A percentile compares a stretch with the other conserved stretches of the same genome.
Evolutionary conservation across 352 stramenopile genomes (phyloP).

Genomic region (Pythium scleroteichum): DNA sequence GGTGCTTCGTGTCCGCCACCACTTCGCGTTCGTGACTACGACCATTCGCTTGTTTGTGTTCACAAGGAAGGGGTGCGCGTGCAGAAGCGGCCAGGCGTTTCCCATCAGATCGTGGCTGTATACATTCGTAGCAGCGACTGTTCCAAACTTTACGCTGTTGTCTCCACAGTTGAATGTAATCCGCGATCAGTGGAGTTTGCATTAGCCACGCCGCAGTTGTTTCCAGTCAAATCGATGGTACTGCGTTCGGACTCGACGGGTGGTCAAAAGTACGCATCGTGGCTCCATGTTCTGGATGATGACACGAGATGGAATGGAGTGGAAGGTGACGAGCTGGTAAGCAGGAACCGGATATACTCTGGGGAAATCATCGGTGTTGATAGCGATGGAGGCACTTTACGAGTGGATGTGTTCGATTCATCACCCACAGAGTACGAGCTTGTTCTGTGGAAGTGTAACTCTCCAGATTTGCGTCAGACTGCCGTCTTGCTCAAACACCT

Average conservation of each 20-base stretch:
- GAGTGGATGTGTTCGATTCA: constrained; percentile 19
- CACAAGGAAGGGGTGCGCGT: constrained; percentile 61
- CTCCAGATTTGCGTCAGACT: neutral
- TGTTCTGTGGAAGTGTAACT: neutral
- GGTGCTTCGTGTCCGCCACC: constrained; percentile 52
- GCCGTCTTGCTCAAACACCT: constrained; percentile 38
- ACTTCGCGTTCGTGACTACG: constrained; percentile 53
- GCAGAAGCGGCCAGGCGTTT: neutral
- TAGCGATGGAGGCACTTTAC: neutral
- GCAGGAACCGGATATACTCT: constrained; percentile 36
- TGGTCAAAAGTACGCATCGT: constrained; percentile 31
- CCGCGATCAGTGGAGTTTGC: constrained; percentile 4
- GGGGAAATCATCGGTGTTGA: constrained; percentile 32
- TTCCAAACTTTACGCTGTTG: constrained; percentile 44
- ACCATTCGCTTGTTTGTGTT: constrained; percentile 47
- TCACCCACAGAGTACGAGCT: constrained; percentile 28
- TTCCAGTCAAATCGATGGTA: constrained; percentile 34
- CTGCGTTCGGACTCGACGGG: constrained; percentile 14
- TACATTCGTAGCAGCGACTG: constrained; percentile 40
- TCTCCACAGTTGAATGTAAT: neutral
- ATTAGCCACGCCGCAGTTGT: constrained; percentile 25
- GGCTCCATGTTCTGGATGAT: constrained; percentile 25
- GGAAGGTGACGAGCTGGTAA: neutral
- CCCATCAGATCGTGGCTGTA: constrained; percentile 31
- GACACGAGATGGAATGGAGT: neutral